A percentile compares a stretch with the other conserved stretches of the same genome.
Evolutionary conservation across 176 grass and related monocot genomes (phyloP).

Genomic region (Hyparrhenia diplandra): DNA sequence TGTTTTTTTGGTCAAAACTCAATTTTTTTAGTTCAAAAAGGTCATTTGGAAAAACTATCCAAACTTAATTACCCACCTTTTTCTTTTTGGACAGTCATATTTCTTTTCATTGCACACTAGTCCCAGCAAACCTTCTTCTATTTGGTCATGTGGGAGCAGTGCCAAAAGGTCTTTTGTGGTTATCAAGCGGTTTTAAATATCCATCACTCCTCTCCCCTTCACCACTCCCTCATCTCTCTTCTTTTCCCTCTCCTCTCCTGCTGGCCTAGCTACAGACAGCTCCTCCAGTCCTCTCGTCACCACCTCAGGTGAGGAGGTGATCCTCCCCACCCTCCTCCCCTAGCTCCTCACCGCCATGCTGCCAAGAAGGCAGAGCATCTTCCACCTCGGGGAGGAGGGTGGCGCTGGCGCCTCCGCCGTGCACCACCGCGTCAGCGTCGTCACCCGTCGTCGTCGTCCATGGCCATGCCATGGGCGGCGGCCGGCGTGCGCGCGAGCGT

Average conservation of each 20-base stretch:
- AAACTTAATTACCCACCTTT: background rate
- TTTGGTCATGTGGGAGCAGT: constrained; percentile 24
- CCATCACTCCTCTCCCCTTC: constrained; percentile 38
- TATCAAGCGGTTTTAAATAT: constrained; percentile 47
- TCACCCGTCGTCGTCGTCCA: background rate
- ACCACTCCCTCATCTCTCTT: background rate
- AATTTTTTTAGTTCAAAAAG: too few relatives aligned
- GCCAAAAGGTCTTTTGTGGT: constrained; percentile 23
- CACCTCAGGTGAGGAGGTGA: background rate
- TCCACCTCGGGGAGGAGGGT: constrained; percentile 54
- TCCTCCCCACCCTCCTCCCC: background rate
- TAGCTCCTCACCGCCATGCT: constrained; percentile 24
- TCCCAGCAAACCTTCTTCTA: constrained; percentile 19
- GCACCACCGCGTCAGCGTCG: constrained; percentile 3
- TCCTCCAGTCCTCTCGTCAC: background rate
- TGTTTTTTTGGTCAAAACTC: too few relatives aligned
- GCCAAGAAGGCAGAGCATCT: constrained; percentile 57
- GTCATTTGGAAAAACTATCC: too few relatives aligned
- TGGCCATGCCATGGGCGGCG: background rate
- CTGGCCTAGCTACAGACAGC: background rate
- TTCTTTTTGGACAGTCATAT: background rate
- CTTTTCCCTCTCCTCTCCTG: background rate
- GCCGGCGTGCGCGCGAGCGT: constrained; percentile 26
- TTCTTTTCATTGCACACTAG: background rate
- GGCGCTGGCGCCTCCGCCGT: background rate